Evolutionary conservation across 2,329 filamentous ascomycete species (phyloP).

Genomic region (Phialemoniopsis sp.): DNA sequence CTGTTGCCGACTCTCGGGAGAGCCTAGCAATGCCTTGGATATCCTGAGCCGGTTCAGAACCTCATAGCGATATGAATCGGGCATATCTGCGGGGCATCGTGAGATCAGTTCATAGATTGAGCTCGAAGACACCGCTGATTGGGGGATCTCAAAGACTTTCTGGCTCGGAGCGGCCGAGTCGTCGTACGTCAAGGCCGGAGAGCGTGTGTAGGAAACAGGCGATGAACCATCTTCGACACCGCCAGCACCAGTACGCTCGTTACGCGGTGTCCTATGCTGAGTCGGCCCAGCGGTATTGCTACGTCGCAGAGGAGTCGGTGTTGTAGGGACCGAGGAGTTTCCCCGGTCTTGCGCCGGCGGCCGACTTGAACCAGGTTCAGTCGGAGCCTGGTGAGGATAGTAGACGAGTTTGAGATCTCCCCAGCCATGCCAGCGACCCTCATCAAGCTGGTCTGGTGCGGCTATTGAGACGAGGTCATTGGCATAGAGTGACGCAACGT

Average conservation of each 20-base stretch:
- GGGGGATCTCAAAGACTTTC: conserved; percentile 62
- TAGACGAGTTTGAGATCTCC: conserved; percentile 77
- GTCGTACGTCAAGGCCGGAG: conserved; percentile 31
- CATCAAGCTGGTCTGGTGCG: conserved; percentile 44
- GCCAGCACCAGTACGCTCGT: conserved; percentile 20
- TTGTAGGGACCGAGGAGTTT: conserved; percentile 51
- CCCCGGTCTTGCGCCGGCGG: conserved; percentile 13
- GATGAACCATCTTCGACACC: conserved; percentile 42
- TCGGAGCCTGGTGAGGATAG: conserved; percentile 50
- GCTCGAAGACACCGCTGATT: conserved; percentile 45
- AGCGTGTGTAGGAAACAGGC: conserved; percentile 20
- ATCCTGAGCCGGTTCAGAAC: conserved; percentile 77
- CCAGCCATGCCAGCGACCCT: conserved; percentile 68
- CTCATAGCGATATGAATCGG: conserved; percentile 74
- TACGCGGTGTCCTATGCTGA: conserved; percentile 37
- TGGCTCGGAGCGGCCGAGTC: conserved; percentile 40
- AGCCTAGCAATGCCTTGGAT: conserved; percentile 72
- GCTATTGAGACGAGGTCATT: conserved; percentile 79
- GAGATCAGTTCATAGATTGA: conserved; percentile 54
- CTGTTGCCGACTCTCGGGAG: conserved; percentile 64
- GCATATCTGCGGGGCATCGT: conserved; percentile 59
- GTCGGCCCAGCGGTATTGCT: conserved; percentile 49
- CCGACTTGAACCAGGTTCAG: conserved; percentile 14
- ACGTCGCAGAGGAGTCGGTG: conserved; percentile 72
- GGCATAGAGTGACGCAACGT: conserved; percentile 62